phyloP scores from a whole-genome alignment of 1,284 basidiomycete species.

The Leccinum subfulvum region DNA sequence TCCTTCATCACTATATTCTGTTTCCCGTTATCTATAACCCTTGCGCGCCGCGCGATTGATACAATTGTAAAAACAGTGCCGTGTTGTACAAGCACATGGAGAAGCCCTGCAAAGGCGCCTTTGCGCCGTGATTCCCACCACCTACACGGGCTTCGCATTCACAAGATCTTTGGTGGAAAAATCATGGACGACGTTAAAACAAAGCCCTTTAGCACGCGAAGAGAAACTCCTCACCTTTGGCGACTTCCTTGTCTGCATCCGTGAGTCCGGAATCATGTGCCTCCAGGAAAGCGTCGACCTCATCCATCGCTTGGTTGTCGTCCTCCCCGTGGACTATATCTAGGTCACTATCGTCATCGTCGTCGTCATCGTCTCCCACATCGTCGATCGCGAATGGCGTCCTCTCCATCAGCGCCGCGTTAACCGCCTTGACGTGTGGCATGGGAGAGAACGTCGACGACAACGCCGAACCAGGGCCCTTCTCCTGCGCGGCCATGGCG shows the following conservation, averaged over 20 bases:
- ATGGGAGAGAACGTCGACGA: conserved; percentile 48
- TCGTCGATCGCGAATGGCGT: conserved; percentile 94
- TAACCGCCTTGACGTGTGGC: conserved; percentile 74
- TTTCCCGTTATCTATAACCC: conserved; percentile 2
- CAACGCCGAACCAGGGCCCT: conserved; percentile 32
- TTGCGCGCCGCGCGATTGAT: conserved; percentile 9
- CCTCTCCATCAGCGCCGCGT: conserved; percentile 83
- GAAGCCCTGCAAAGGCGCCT: neutral
- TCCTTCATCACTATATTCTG: conserved; percentile 9
- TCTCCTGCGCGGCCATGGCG: conserved; percentile 26
- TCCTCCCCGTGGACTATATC: conserved; percentile 65
- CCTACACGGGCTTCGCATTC: conserved; percentile 57
- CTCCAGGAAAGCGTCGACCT: conserved; percentile 91
- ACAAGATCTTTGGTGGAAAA: conserved; percentile 48
- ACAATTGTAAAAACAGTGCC: conserved; percentile 7
- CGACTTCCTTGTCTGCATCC: conserved; percentile 82
- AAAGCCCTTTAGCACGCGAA: neutral
- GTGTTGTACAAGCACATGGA: conserved; percentile 22
- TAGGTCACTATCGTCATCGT: conserved; percentile 68
- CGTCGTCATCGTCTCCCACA: conserved; percentile 50
- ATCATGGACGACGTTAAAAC: conserved; percentile 4
- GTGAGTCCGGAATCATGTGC: conserved; percentile 85
- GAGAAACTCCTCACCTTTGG: conserved; percentile 53
- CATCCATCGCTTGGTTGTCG: conserved; percentile 84
- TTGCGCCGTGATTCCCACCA: neutral